Base-by-base conservation (phyloP, 805 yeast genomes). In the Nakazawaea ambrosiae region DNA sequence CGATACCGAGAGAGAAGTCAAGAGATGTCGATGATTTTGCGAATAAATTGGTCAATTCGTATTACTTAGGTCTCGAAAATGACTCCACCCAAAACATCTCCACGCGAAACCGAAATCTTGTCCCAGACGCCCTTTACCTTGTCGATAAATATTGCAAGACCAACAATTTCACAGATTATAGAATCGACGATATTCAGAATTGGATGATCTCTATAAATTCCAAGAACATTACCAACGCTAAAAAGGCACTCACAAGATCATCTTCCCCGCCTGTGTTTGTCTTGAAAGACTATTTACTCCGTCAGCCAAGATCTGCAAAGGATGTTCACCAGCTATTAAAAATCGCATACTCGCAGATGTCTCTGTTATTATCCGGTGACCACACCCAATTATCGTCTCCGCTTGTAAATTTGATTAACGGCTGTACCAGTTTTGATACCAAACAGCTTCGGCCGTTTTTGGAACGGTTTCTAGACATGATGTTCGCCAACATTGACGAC, bases 231-330 rank as follows among this genome's bases (percentile, higher is more conserved):
- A 26, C 7, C 7, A 14, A n/a, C n/a, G 10, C 10, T 22, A 7
- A 14, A 8, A n/a, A 8, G 10, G 10, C 28, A 26, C 28, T 14
- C 28, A 10, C 15, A 14, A 14, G 15, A 15, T n/a, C n/a, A n/a
- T n/a, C n/a, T n/a, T n/a, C n/a, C n/a, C 14, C 33, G 8, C 42
- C 42, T 3, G 6, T 15, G 8, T 39, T 29, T 30, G 23, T 39
- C 2, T 15, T 26, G 3, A 35, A 26, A 19, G 42, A 39, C 18
- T 14, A 20, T 4, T 17, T 34, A 9, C 23, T 26, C 4, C 25
- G 42, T 17, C 42, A 39, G 27, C 36, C 42, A 3, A 25, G 36
- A 23, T 23, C 30, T 9, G 20, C 6, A 3, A 16, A 19, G 5
- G 42, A 39, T 26, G 12, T 34, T 12, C 10, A 20, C 3, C n/a